Percentiles rank a stretch among this genome's conserved stretches.
Conservation (phyloP, 345 rosid species). For the Arabis alpina region DNA sequence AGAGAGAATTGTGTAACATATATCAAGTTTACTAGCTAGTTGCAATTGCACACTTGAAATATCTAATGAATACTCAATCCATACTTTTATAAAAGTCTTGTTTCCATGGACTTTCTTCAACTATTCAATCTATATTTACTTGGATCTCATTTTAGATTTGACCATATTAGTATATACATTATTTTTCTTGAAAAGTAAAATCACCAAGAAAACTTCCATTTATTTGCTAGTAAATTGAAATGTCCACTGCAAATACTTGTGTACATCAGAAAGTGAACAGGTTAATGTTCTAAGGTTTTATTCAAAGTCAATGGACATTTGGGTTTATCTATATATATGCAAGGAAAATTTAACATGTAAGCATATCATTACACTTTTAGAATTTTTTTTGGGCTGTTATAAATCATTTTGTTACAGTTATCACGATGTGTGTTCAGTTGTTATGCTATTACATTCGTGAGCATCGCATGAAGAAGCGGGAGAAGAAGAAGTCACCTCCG, state of each 20-base stretch:
- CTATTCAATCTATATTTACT: background rate
- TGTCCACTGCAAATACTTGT: background rate
- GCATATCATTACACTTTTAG: background rate
- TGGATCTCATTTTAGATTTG: slow-evolving; percentile 5
- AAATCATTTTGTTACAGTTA: too few relatives aligned
- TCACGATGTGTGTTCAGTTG: too few relatives aligned
- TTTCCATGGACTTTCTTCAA: background rate
- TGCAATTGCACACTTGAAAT: slow-evolving; percentile 9
- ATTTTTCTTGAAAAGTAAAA: background rate
- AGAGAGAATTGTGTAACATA: background rate
- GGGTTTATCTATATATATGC: slow-evolving; percentile 18
- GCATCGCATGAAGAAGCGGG: too few relatives aligned
- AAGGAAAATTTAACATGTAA: background rate
- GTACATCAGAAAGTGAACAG: background rate
- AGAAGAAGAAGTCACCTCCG: too few relatives aligned
- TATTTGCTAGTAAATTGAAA: background rate
- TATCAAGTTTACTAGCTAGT: slow-evolving; percentile 11
- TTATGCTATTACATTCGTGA: too few relatives aligned
- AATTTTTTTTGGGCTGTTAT: too few relatives aligned
- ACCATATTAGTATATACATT: background rate
- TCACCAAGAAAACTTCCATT: background rate
- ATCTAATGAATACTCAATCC: slow-evolving; percentile 4
- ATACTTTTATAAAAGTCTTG: background rate
- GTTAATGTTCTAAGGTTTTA: background rate
- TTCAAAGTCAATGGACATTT: slow-evolving; percentile 10